Conservation (phyloP, 2,329 filamentous ascomycete species). For the Calonectria pseudoreteaudii region DNA sequence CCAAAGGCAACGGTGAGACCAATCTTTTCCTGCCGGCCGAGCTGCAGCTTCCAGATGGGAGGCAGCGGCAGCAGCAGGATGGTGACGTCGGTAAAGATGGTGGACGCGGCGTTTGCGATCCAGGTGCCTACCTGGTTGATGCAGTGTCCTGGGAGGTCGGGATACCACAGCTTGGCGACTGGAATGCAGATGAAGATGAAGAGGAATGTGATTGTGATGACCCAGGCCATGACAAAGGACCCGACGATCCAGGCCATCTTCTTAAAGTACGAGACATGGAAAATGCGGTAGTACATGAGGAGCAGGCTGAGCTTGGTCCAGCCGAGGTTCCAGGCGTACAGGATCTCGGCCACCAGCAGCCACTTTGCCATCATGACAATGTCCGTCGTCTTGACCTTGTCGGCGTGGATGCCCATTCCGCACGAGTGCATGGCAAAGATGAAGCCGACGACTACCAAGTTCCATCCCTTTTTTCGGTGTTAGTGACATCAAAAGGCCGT, state of each 20-base stretch:
- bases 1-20: constrained; percentile 58
- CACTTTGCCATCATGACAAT: constrained; percentile 60
- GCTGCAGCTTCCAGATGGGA: constrained; percentile 59
- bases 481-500: background rate
- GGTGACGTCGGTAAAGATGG: constrained; percentile 58
- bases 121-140: constrained; percentile 63
- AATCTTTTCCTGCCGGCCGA: constrained; percentile 55
- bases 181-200: constrained; percentile 66
- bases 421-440: constrained; percentile 59
- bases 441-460: constrained; percentile 58
- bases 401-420: constrained; percentile 61
- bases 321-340: constrained; percentile 61
- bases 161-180: constrained; percentile 62
- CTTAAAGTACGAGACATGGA: constrained; percentile 57
- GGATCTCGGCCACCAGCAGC: constrained; percentile 59
- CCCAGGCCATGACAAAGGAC: constrained; percentile 59
- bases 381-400: constrained; percentile 48
- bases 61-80: constrained; percentile 59
- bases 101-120: constrained; percentile 61
- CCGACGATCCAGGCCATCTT: constrained; percentile 55
- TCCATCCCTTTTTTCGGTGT: constrained; percentile 50
- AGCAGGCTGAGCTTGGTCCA: constrained; percentile 64
- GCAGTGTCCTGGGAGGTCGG: constrained; percentile 57
- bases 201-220: constrained; percentile 59
- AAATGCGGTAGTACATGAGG: constrained; percentile 66